Evolutionary conservation across 2,329 filamentous ascomycete genomes (phyloP).

Genomic region (Ophiostoma ips): DNA sequence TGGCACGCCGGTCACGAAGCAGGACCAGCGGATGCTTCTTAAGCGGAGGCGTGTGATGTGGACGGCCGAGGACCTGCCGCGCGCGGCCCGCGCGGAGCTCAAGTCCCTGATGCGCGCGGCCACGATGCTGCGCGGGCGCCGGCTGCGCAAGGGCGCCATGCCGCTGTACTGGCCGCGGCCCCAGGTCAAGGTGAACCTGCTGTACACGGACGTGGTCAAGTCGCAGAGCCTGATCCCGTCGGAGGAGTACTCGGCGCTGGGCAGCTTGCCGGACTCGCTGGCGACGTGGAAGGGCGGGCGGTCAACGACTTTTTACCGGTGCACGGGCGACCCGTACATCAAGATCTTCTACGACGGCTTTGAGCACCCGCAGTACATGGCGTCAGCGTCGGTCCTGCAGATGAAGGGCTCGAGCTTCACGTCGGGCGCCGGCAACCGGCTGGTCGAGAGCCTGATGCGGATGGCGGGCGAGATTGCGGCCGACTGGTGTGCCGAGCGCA

Average conservation of each 20-base stretch:
- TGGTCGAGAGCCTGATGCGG: conserved; percentile 42
- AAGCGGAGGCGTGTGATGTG: conserved; percentile 23
- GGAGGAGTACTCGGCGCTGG: background rate
- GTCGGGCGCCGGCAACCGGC: conserved; percentile 17
- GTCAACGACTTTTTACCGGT: conserved; percentile 16
- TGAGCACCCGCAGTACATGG: background rate
- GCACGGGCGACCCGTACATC: conserved; percentile 38
- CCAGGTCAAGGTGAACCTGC: conserved; percentile 24
- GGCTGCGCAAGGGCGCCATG: conserved; percentile 34
- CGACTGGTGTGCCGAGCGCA: conserved; percentile 42
- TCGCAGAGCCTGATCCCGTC: background rate
- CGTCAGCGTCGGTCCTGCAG: background rate
- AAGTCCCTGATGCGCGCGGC: conserved; percentile 33
- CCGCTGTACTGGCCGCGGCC: conserved; percentile 32
- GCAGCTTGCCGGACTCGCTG: background rate
- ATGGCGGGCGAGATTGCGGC: conserved; percentile 49
- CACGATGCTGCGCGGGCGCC: conserved; percentile 27
- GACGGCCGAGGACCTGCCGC: conserved; percentile 26
- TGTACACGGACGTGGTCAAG: conserved; percentile 14
- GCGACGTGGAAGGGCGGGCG: background rate
- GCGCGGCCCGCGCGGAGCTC: conserved; percentile 31
- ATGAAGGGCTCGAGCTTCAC: background rate
- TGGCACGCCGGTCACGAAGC: conserved; percentile 17
- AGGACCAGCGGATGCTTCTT: background rate
- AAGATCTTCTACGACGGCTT: conserved; percentile 22